Base-by-base conservation (phyloP, 2,329 filamentous ascomycete genomes). In the Arthrobotrys pseudoclavata region DNA sequence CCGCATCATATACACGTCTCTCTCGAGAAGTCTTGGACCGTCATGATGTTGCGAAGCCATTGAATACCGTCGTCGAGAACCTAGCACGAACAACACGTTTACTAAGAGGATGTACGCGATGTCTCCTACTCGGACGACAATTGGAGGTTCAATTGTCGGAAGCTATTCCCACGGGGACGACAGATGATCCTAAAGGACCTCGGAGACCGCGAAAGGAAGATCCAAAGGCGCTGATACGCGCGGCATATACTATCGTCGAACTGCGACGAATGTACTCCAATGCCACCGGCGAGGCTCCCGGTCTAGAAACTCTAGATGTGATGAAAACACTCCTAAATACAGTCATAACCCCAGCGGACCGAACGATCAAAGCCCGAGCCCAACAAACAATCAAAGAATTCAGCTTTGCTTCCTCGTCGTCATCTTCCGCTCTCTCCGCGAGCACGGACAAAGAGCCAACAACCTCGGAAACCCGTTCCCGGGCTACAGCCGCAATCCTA, bases 11-110 rank as follows among this genome's bases (percentile, higher is more conserved):
- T 85, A 89, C 89, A 79, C 90, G 95, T 80, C 87, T 98, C 26
- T 91, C 97, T 84, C 91, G 90, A 82, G 93, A 98, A 83, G 94
- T 98, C 50, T 87, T 93, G 64, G 89, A 91, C 81, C 93, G 95
- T 81, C 92, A 97, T 85, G 91, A 93, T 81, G 91, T 91, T 69
- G 95, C 96, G 0, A 92, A 96, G 70, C 90, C 96, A 84, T 92
- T 97, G 6, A 88, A 91, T 9, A 84, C 91, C 64, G 92, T 93
- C 10, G 92, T 93, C 0, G 89, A 92, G 81, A 88, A 94, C 10
- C 87, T 97, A 29, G 93, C 93, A 87, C 89, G 92, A 81, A 93
- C 94, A 0, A 86, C 97, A 77, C 88, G 90, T 76, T 86, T 98
- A 1, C 92, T 91, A 0, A 86, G 94, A 50, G 89, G 91, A 0